Evolutionary conservation across 345 rosid species (phyloP).

Genomic region (Gynandropsis gynandra): DNA sequence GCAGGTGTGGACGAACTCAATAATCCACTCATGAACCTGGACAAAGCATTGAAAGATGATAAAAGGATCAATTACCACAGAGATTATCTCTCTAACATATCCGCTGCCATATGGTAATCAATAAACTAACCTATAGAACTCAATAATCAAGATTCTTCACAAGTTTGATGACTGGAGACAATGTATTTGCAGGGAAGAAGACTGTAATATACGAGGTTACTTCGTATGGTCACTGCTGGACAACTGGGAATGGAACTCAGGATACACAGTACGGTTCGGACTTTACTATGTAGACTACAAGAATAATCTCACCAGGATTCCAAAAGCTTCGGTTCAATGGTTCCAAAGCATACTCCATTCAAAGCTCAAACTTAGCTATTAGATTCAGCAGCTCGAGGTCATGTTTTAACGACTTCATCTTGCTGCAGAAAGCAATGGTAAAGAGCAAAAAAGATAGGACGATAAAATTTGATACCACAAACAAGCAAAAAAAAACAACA

Average conservation of each 20-base stretch:
- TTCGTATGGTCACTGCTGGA: conserved; percentile 89
- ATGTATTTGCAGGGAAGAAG: conserved; percentile 43
- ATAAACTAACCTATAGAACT: background rate
- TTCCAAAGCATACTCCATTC: conserved; percentile 45
- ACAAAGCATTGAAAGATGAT: conserved; percentile 66
- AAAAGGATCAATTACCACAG: conserved; percentile 76
- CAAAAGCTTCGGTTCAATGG: conserved; percentile 77
- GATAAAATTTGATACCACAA: too few species aligned
- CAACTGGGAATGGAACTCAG: conserved; percentile 96
- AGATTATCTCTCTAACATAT: conserved; percentile 78
- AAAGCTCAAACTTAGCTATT: too few species aligned
- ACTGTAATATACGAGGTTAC: conserved; percentile 59
- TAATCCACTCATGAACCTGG: conserved; percentile 34
- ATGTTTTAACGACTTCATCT: too few species aligned
- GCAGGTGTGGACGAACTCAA: conserved; percentile 87
- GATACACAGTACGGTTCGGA: conserved; percentile 83
- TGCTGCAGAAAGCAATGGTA: too few species aligned
- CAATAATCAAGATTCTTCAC: background rate
- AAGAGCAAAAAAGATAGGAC: too few species aligned
- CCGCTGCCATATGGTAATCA: conserved; percentile 72
- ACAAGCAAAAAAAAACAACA: too few species aligned
- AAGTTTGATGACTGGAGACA: background rate
- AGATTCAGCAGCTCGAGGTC: too few species aligned
- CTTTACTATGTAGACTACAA: conserved; percentile 71
- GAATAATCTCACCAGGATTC: conserved; percentile 71